phyloP scores from a whole-genome alignment of 305 asterid species.

The Fraxinus baroniana region DNA sequence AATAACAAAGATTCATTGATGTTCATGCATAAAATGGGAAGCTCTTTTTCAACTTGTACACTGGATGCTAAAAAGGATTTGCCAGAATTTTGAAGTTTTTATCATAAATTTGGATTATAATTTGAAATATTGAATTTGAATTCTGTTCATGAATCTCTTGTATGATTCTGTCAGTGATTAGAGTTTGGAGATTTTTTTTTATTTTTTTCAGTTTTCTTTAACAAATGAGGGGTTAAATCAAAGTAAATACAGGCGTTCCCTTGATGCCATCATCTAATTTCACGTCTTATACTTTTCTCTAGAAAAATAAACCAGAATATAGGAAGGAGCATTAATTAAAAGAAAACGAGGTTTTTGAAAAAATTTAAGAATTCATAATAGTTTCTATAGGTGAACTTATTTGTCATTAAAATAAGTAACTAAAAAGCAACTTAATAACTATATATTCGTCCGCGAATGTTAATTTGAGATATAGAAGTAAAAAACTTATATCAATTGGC shows the following conservation, averaged over 20 bases:
- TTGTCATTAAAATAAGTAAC: neutral
- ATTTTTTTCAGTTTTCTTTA: too few species aligned
- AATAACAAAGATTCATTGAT: conserved; percentile 26
- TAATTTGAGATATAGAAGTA: neutral
- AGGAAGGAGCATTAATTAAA: neutral
- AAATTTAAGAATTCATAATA: too few species aligned
- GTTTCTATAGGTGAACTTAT: neutral
- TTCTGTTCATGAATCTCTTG: neutral
- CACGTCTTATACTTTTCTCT: too few species aligned
- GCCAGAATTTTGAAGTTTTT: conserved; percentile 28
- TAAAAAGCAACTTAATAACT: too few species aligned
- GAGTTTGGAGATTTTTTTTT: neutral
- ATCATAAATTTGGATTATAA: neutral
- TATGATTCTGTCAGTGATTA: neutral
- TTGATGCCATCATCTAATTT: too few species aligned
- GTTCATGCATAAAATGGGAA: conserved; percentile 29
- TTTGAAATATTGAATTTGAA: neutral
- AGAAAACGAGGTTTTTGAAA: neutral
- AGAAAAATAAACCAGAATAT: too few species aligned
- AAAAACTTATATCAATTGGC: neutral
- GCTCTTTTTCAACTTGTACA: conserved; percentile 23
- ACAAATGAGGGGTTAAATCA: too few species aligned
- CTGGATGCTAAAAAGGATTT: conserved; percentile 30
- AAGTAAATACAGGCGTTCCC: too few species aligned
- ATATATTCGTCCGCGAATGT: too few species aligned